phyloP scores from a whole-genome alignment of 2,329 filamentous ascomycete species.

The Alternaria sp. region DNA sequence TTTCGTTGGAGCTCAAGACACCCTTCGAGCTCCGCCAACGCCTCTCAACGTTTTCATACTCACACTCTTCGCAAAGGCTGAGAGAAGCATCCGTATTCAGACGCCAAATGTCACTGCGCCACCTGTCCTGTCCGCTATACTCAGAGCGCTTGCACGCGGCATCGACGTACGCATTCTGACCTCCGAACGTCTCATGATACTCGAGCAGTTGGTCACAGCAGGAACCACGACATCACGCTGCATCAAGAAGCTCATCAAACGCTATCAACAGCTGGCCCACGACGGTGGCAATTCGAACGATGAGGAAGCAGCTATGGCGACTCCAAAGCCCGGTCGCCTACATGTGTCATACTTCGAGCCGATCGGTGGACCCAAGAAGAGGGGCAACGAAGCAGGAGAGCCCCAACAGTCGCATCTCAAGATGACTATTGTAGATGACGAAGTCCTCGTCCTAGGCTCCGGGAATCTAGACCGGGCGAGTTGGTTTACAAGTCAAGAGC shows the following conservation, averaged over 20 bases:
- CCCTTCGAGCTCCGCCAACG: slow-evolving; percentile 67
- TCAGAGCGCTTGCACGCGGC: slow-evolving; percentile 67
- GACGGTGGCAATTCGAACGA: slow-evolving; percentile 18
- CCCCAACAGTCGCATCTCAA: slow-evolving; percentile 80
- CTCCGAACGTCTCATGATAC: slow-evolving; percentile 72
- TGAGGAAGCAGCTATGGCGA: slow-evolving; percentile 38
- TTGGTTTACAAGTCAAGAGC: slow-evolving; percentile 86
- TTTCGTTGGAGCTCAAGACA: slow-evolving; percentile 40
- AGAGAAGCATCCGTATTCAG: slow-evolving; percentile 68
- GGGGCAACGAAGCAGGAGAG: slow-evolving; percentile 52
- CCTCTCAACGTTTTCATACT: slow-evolving; percentile 72
- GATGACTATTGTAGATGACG: slow-evolving; percentile 73
- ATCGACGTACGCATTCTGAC: slow-evolving; percentile 73
- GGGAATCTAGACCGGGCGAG: slow-evolving; percentile 86
- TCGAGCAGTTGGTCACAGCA: slow-evolving; percentile 82
- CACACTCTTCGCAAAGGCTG: slow-evolving; percentile 65
- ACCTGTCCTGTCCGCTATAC: slow-evolving; percentile 66
- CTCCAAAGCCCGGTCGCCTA: slow-evolving; percentile 54
- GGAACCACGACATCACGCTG: slow-evolving; percentile 74
- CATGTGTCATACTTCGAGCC: slow-evolving; percentile 65
- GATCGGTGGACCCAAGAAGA: slow-evolving; percentile 27
- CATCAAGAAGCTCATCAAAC: slow-evolving; percentile 63
- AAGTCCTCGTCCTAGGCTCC: slow-evolving; percentile 73
- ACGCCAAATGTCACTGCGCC: slow-evolving; percentile 79
- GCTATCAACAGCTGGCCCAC: slow-evolving; percentile 53